Conservation (phyloP, 371 early-diverging fungal genomes). For the Vairimorpha apis region DNA sequence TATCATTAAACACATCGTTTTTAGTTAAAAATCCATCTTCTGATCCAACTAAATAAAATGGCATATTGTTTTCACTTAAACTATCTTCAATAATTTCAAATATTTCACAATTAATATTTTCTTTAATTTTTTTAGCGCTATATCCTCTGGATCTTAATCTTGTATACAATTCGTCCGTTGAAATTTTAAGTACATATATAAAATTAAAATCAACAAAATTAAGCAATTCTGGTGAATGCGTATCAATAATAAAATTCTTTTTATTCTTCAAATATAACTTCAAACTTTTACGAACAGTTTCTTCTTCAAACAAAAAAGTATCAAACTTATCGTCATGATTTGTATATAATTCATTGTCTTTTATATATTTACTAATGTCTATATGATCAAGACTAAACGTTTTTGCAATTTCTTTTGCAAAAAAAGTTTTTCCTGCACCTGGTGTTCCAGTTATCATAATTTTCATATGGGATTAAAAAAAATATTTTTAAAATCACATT, state of each 20-base stretch:
- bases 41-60: slow-evolving; percentile 20
- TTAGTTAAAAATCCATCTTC: background rate
- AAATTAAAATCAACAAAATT: slow-evolving; percentile 74
- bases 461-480: slow-evolving; percentile 63
- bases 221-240: slow-evolving; percentile 57
- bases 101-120: slow-evolving; percentile 92
- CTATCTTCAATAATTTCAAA: slow-evolving; percentile 88
- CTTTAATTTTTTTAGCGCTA: slow-evolving; percentile 74
- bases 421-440: slow-evolving; percentile 90
- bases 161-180: slow-evolving; percentile 71
- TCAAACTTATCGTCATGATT: slow-evolving; percentile 78
- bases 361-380: slow-evolving; percentile 78
- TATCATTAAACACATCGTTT: slow-evolving; percentile 1
- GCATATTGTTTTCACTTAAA: slow-evolving; percentile 72
- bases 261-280: slow-evolving; percentile 33
- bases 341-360: slow-evolving; percentile 73
- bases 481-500: too few relatives aligned
- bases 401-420: slow-evolving; percentile 71
- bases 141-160: slow-evolving; percentile 79
- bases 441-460: slow-evolving; percentile 94
- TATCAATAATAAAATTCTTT: slow-evolving; percentile 58
- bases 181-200: slow-evolving; percentile 76
- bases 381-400: slow-evolving; percentile 69
- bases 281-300: slow-evolving; percentile 67
- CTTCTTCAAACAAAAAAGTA: slow-evolving; percentile 79